These are phyloP conservation scores for Clitopilus hobsonii DNA, from an alignment of 768 basidiomycete genomes.

Conservation along the genomic window DNA sequence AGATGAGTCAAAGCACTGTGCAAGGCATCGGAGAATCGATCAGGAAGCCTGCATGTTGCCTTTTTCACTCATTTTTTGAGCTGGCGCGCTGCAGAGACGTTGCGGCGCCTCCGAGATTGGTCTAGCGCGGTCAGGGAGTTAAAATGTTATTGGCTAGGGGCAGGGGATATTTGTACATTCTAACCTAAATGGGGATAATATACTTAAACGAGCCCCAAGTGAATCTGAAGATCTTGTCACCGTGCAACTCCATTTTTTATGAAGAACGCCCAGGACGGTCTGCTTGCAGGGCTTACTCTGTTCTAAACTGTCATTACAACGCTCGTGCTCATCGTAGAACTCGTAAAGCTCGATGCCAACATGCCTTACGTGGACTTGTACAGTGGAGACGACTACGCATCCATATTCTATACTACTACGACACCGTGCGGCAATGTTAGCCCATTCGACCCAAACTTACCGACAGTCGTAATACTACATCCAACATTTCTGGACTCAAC, in stretches of 20 bases:
- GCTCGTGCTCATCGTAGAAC: neutral
- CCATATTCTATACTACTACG: conserved; percentile 72
- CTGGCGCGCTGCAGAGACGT: neutral
- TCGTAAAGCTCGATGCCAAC: neutral
- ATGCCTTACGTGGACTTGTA: conserved; percentile 73
- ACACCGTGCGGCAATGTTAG: conserved; percentile 53
- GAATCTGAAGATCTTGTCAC: neutral
- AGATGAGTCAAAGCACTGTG: neutral
- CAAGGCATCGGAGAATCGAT: neutral
- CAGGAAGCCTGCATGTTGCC: neutral
- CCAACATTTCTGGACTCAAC: conserved; percentile 64
- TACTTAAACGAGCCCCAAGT: neutral
- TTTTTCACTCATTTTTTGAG: neutral
- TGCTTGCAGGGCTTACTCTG: neutral
- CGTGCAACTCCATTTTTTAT: neutral
- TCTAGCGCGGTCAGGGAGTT: neutral
- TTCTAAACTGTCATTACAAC: neutral
- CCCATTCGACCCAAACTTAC: conserved; percentile 60
- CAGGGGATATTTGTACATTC: too few species aligned
- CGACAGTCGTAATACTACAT: conserved; percentile 64
- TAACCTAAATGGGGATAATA: neutral
- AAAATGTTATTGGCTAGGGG: too few species aligned
- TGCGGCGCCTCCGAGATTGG: neutral
- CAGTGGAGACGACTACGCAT: conserved; percentile 59
- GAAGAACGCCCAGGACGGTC: neutral